Conservation (phyloP, 2,329 filamentous ascomycete genomes). For the Monosporascus sp. region DNA sequence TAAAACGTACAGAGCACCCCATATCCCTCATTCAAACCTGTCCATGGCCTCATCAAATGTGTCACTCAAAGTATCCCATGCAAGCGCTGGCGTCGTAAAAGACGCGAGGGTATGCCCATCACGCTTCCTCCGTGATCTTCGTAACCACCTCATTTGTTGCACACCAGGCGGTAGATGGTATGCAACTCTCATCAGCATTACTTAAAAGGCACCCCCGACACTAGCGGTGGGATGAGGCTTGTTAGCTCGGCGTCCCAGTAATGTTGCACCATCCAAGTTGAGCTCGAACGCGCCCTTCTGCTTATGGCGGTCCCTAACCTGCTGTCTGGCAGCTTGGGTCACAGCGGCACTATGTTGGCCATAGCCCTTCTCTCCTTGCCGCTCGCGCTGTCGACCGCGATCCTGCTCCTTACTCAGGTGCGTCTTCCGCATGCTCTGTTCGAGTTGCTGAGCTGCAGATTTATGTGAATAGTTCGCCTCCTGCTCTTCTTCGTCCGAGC, state of each 20-base stretch:
- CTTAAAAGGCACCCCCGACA: constrained; percentile 28
- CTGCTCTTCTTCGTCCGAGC: constrained; percentile 55
- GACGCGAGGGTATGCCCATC: not conserved
- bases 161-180: constrained; percentile 3
- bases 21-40: constrained; percentile 22
- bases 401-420: constrained; percentile 56
- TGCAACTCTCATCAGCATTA: not conserved
- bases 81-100: constrained; percentile 7
- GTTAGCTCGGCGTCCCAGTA: constrained; percentile 66
- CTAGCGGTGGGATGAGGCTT: constrained; percentile 40
- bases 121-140: not conserved
- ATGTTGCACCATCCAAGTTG: constrained; percentile 81
- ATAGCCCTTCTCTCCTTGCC: constrained; percentile 53
- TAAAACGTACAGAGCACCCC: constrained; percentile 14
- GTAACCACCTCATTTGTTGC: not conserved
- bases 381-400: constrained; percentile 46
- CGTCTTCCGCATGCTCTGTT: constrained; percentile 81
- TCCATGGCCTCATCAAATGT: constrained; percentile 10
- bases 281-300: constrained; percentile 86
- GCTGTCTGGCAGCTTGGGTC: constrained; percentile 75
- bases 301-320: constrained; percentile 61
- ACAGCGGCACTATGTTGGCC: constrained; percentile 84
- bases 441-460: constrained; percentile 58
- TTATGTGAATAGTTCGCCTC: constrained; percentile 42
- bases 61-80: constrained; percentile 5